Percentiles rank a stretch among this genome's conserved stretches.
phyloP scores from a whole-genome alignment of 495 filamentous ascomycete genomes.

The Penicillium canescens region DNA sequence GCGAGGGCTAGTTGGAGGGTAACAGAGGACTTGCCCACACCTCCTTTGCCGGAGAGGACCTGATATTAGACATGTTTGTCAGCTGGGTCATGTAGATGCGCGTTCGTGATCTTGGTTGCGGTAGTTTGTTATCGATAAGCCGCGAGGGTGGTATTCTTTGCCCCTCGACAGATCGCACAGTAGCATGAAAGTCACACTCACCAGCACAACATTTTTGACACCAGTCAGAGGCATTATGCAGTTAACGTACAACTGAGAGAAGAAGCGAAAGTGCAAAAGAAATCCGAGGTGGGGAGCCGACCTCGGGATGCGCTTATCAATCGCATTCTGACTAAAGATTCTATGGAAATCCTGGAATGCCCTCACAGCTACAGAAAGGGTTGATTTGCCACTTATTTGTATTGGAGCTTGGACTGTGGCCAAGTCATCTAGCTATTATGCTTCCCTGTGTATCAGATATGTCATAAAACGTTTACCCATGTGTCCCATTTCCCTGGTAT shows the following conservation, averaged over 20 bases:
- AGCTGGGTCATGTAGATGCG: not conserved
- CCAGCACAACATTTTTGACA: slow-evolving; percentile 55
- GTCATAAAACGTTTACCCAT: slow-evolving; percentile 1
- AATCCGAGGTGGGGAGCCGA: slow-evolving; percentile 28
- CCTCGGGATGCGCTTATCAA: slow-evolving; percentile 45
- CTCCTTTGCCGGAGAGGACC: slow-evolving; percentile 95
- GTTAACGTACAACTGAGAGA: not conserved
- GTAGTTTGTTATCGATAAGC: slow-evolving; percentile 47
- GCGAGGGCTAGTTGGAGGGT: slow-evolving; percentile 94
- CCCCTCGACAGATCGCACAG: not conserved
- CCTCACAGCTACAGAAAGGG: too few relatives aligned
- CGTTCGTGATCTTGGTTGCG: not conserved
- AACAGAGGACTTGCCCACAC: slow-evolving; percentile 95
- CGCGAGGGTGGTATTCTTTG: slow-evolving; percentile 2
- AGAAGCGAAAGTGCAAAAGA: slow-evolving; percentile 6
- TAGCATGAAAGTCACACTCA: slow-evolving; percentile 12
- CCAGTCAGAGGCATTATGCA: slow-evolving; percentile 47
- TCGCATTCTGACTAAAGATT: slow-evolving; percentile 28
- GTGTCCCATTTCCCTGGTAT: not conserved
- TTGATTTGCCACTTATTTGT: not conserved
- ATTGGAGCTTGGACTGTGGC: not conserved
- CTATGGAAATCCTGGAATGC: not conserved
- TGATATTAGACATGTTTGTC: slow-evolving; percentile 9
- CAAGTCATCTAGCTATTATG: too few relatives aligned
- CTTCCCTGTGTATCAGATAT: not conserved